Percentiles rank a stretch among this genome's conserved stretches.
Evolutionary conservation across 257 asterid species (phyloP).

Genomic region (Gynochthodes officinalis): DNA sequence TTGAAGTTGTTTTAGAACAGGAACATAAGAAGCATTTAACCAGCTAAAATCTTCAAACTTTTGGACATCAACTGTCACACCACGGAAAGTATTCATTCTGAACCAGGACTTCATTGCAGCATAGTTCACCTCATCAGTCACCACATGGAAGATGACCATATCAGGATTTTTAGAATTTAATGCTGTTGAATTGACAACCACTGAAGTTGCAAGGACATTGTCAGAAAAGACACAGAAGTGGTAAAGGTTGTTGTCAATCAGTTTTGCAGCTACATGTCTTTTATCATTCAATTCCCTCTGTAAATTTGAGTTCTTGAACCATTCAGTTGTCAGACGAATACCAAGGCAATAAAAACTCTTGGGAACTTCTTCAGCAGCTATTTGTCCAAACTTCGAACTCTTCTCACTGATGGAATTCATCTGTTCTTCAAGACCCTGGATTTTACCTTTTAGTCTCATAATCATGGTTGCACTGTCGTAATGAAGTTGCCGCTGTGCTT

Average conservation of each 20-base stretch:
- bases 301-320: constrained; percentile 36
- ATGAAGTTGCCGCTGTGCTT: constrained; percentile 48
- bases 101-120: constrained; percentile 56
- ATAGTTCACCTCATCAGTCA: constrained; percentile 48
- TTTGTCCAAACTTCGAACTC: constrained; percentile 48
- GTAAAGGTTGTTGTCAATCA: constrained; percentile 32
- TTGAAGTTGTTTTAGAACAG: constrained; percentile 50
- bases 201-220: constrained; percentile 48
- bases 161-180: constrained; percentile 35
- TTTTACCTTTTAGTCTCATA: constrained; percentile 44
- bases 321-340: constrained; percentile 39
- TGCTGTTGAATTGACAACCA: constrained; percentile 46
- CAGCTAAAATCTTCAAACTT: constrained; percentile 44
- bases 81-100: constrained; percentile 37
- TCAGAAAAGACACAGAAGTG: constrained; percentile 52
- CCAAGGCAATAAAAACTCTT: constrained; percentile 48
- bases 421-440: constrained; percentile 51
- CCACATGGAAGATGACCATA: constrained; percentile 39
- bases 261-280: constrained; percentile 25
- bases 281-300: constrained; percentile 25
- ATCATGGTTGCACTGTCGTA: constrained; percentile 49
- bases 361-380: constrained; percentile 53
- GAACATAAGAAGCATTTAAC: constrained; percentile 44
- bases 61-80: constrained; percentile 41
- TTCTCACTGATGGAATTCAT: constrained; percentile 34